Evolutionary conservation across 169 alveolate genomes (phyloP).

Genomic region (Plasmodium knowlesi): DNA sequence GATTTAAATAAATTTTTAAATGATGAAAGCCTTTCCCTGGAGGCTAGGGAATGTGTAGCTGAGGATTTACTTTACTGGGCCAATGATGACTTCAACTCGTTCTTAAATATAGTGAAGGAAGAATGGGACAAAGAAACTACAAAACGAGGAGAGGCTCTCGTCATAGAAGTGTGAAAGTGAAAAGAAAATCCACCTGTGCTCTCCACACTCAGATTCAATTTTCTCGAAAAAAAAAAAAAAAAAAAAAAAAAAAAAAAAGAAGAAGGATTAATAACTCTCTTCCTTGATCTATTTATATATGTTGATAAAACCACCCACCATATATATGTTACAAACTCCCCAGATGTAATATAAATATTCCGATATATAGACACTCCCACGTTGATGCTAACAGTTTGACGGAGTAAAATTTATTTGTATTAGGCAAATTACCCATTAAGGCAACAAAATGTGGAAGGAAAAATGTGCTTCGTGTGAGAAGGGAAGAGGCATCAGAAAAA

Average conservation of each 20-base stretch:
- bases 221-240: not conserved
- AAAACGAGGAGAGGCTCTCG: not conserved
- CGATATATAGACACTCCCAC: not conserved
- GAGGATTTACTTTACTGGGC: not conserved
- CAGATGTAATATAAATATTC: not conserved
- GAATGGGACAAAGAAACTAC: not conserved
- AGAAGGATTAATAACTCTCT: not conserved
- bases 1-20: not conserved
- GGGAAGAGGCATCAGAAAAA: not conserved
- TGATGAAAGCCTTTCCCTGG: not conserved
- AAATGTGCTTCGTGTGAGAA: not conserved
- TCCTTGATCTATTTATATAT: not conserved
- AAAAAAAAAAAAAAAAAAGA: not conserved
- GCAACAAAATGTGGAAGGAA: not conserved
- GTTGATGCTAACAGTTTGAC: not conserved
- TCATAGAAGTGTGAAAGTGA: not conserved
- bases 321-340: not conserved
- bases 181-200: not conserved
- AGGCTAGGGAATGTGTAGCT: not conserved
- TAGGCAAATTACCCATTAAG: not conserved
- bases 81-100: not conserved
- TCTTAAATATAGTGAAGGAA: constrained; percentile 11
- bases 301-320: not conserved
- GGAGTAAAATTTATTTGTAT: not conserved
- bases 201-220: not conserved